Evolutionary conservation across 2,329 filamentous ascomycete genomes (phyloP), one percentile per base, ranked within the genome.

Genomic region (Fusarium lateritium): DNA sequence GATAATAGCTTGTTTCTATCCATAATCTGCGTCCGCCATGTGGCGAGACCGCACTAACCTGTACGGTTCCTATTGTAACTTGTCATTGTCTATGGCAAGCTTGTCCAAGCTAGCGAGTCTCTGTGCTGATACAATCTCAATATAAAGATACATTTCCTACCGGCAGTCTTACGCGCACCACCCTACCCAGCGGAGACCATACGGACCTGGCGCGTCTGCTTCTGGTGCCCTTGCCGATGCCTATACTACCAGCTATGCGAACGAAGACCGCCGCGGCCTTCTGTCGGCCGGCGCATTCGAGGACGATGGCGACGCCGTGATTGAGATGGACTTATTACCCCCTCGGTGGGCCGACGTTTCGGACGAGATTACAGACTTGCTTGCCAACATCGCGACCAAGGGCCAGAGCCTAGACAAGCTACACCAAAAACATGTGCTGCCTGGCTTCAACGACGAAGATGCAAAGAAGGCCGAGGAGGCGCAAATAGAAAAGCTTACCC

Each of bases 31-130:
- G 84, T 86, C 86, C 89, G 91, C 88, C 84, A 97, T 97, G 94
- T 99, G 94, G 94, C 94, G 96, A 85, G 96, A 99, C 87, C 92
- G 96, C 83, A 99, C 96, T 75, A 99, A 98, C 80, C 92, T 99
- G 94, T 98, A 89, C 38, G 55, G 49, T 40, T 19, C 52, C 55
- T 38, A 64, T 49, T 65, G 54, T 51, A 50, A 55, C 36, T 33
- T 43, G 40, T 64, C 40, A 53, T 56, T 68, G 39, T 43, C 53
- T 19, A 46, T 55, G 34, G 36, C 56, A 7, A 50, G 22, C 43
- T 58, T 21, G n/a, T 44, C 24, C 43, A 50, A 39, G 28, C 49
- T 28, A 26, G 22, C 36, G 13, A 55, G 49, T 45, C 52, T 40
- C 17, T 38, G 24, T 45, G 58, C 55, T 65, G 46, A 71, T 50